A percentile compares a stretch with the other conserved stretches of the same genome.
Evolutionary conservation across 2,329 filamentous ascomycete species (phyloP).

Genomic region (Aspergillus chevalieri): DNA sequence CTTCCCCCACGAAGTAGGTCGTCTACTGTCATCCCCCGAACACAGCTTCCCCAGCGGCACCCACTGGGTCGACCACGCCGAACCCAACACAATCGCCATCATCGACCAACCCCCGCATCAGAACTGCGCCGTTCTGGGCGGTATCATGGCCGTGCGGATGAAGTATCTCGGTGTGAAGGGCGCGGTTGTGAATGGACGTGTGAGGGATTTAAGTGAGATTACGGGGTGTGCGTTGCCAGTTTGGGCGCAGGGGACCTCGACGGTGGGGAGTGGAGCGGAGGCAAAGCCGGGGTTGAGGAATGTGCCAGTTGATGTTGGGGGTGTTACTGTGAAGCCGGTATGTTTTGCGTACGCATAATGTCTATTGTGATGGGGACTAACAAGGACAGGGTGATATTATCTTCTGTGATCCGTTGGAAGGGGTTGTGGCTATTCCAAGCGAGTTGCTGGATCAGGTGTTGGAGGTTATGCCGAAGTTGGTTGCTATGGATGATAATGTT

Average conservation of each 20-base stretch:
- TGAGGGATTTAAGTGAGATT: constrained; percentile 60
- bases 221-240: constrained; percentile 52
- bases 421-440: constrained; percentile 61
- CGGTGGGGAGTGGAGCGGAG: constrained; percentile 41
- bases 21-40: constrained; percentile 7
- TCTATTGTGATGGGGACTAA: background rate
- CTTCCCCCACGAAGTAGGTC: constrained; percentile 26
- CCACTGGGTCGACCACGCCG: constrained; percentile 64
- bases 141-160: constrained; percentile 68
- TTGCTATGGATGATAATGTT: constrained; percentile 54
- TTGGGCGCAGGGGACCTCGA: constrained; percentile 40
- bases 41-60: constrained; percentile 53
- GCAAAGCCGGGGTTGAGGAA: constrained; percentile 37
- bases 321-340: constrained; percentile 39
- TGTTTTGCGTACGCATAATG: constrained; percentile 6
- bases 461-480: constrained; percentile 51
- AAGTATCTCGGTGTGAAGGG: constrained; percentile 55
- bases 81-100: constrained; percentile 57
- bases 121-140: constrained; percentile 66
- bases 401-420: constrained; percentile 64
- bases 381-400: constrained; percentile 56
- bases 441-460: constrained; percentile 56
- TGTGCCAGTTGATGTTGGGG: constrained; percentile 34
- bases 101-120: constrained; percentile 61
- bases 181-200: constrained; percentile 62